Percentiles rank a stretch among this genome's conserved stretches.
phyloP scores from a whole-genome alignment of 2,329 filamentous ascomycete genomes.

The Hortaea werneckii region DNA sequence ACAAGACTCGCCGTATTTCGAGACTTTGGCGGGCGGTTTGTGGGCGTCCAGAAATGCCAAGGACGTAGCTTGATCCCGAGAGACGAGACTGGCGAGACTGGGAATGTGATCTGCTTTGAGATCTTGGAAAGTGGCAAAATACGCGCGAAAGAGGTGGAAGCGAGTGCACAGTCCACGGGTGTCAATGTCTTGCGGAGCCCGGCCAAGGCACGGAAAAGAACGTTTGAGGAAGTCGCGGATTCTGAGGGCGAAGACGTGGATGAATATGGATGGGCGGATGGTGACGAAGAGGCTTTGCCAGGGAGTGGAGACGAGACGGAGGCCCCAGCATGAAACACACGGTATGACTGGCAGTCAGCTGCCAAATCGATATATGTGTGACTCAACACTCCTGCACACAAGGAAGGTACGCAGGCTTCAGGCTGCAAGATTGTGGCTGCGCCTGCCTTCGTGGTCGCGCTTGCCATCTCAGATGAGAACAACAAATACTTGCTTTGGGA shows the following conservation, averaged over 20 bases:
- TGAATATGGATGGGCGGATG: slow-evolving; percentile 62
- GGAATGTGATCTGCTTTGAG: slow-evolving; percentile 41
- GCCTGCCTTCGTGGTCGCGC: too few species aligned
- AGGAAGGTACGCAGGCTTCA: not conserved
- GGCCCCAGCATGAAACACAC: not conserved
- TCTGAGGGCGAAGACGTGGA: slow-evolving; percentile 53
- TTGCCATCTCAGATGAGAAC: too few species aligned
- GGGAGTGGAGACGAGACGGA: not conserved
- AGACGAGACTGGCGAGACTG: slow-evolving; percentile 30
- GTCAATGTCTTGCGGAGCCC: slow-evolving; percentile 2
- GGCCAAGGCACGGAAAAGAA: slow-evolving; percentile 44
- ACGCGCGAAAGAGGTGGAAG: not conserved
- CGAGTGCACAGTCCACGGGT: not conserved
- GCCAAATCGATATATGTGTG: not conserved
- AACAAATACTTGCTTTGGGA: too few species aligned
- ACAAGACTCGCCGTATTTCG: slow-evolving; percentile 68
- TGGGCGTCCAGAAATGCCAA: slow-evolving; percentile 35
- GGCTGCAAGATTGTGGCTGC: not conserved
- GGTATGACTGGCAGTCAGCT: not conserved
- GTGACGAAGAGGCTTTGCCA: slow-evolving; percentile 47
- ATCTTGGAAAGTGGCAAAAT: slow-evolving; percentile 35
- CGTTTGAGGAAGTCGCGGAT: slow-evolving; percentile 44
- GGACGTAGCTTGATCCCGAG: slow-evolving; percentile 26
- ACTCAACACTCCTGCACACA: not conserved
- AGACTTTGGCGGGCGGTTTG: slow-evolving; percentile 47